Evolutionary conservation across 176 grass and related monocot genomes (phyloP).

Genomic region (Oryza rufipogon): DNA sequence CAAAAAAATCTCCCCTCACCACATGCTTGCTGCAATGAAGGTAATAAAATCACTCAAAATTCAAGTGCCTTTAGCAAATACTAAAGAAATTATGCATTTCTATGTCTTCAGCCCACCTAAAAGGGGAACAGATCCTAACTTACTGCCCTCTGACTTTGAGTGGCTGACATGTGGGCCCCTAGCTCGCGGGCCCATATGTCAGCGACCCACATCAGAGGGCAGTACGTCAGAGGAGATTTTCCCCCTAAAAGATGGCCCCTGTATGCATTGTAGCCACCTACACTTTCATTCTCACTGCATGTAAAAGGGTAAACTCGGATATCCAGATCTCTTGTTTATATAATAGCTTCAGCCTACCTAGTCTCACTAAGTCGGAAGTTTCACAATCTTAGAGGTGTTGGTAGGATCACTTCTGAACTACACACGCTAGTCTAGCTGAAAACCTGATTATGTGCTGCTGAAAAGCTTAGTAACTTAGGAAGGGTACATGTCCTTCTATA

Average conservation of each 20-base stretch:
- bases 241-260: background rate
- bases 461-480: no score
- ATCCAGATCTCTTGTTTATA: background rate
- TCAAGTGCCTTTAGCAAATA: background rate
- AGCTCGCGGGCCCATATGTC: no score
- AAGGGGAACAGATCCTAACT: background rate
- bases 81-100: constrained; percentile 15
- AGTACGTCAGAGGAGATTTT: no score
- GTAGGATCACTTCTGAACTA: no score
- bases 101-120: background rate
- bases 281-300: background rate
- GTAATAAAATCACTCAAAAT: constrained; percentile 25
- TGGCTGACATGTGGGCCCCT: no score
- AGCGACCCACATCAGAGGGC: no score
- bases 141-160: no score
- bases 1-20: constrained; percentile 60
- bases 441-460: no score
- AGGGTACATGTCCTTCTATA: no score
- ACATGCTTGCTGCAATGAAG: constrained; percentile 43
- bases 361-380: background rate
- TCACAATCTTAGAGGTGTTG: background rate
- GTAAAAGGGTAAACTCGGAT: background rate
- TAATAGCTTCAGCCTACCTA: background rate
- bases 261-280: background rate
- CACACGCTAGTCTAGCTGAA: no score